Evolutionary conservation across 2,329 filamentous ascomycete species (phyloP), one percentile per base, ranked within the genome.

Genomic region (Clarireedia homoeocarpa): DNA sequence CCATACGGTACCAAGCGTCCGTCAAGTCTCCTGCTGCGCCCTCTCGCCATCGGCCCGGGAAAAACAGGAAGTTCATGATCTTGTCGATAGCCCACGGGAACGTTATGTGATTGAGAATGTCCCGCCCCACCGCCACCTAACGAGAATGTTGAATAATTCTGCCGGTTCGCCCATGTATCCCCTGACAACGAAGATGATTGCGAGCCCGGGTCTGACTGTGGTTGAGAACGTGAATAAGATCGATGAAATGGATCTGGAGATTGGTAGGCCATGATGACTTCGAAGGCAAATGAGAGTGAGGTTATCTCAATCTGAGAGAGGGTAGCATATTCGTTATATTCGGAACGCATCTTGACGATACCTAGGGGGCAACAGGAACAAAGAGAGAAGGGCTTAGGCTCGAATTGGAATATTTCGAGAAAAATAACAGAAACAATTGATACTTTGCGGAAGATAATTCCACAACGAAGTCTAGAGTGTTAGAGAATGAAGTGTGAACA

Each of bases 1-100:
- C 52, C 45, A 42, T 54, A 54, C 23, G 48, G 44, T 23, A 15
- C 20, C 24, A 54, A 49, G 17, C 52, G 38, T 9, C 52, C 52
- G 4, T 54, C 52, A 23, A 54, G 52, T 24, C 52, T 54, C 7
- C 52, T 54, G 48, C 52, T 54, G 6, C 52, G 44, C 3, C 52
- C 27, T 36, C 30, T 48, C 34, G 6, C 34, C 6, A 27, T 4
- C 6, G 27, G n/a, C 12, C 24, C 14, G 15, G 52, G 52, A 23
- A 39, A 27, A 17, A 14, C 45, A 2, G 52, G 52, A 4, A 49
- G 45, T n/a, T 34, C 12, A 9, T 34, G 30, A 12, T 49, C 24
- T 48, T 20, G 39, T 10, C 15, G n/a, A 23, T 42, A 20, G 7
- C 45, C 30, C 45, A 12, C 20, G 9, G 44, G 38, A 5, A 17